phyloP scores from a whole-genome alignment of 768 basidiomycete genomes.

The Amanita thiersii region DNA sequence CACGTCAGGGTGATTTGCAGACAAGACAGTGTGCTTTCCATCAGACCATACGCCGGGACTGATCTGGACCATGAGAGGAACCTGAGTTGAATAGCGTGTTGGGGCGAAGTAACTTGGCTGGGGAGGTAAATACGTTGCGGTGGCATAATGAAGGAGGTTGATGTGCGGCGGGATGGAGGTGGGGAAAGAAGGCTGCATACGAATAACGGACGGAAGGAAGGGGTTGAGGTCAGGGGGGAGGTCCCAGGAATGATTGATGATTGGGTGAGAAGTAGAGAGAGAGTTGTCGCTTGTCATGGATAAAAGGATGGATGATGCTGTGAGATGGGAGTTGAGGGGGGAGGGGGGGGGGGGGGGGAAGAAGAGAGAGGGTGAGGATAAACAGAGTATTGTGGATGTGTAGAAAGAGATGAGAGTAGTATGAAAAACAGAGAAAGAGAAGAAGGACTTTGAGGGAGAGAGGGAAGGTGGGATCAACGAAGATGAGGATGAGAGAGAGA shows the following conservation, averaged over 20 bases:
- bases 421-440: slow-evolving; percentile 8
- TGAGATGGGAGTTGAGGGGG: slow-evolving; percentile 12
- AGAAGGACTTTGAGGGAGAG: slow-evolving; percentile 7
- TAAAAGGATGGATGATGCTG: slow-evolving; percentile 13
- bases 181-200: not conserved
- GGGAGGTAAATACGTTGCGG: slow-evolving; percentile 15
- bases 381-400: slow-evolving; percentile 11
- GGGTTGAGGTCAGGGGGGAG: not conserved
- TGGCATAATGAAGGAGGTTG: slow-evolving; percentile 6
- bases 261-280: slow-evolving; percentile 12
- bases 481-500: slow-evolving; percentile 14
- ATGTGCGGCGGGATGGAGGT: not conserved
- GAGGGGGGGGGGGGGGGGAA: slow-evolving; percentile 10
- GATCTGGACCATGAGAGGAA: slow-evolving; percentile 21
- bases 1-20: slow-evolving; percentile 40
- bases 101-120: slow-evolving; percentile 11
- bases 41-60: slow-evolving; percentile 31
- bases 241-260: slow-evolving; percentile 12
- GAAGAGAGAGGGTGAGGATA: slow-evolving; percentile 2
- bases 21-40: slow-evolving; percentile 30
- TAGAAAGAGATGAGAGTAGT: slow-evolving; percentile 6
- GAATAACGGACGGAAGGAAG: slow-evolving; percentile 1
- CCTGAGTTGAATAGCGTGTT: slow-evolving; percentile 15
- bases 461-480: slow-evolving; percentile 8
- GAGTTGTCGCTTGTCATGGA: slow-evolving; percentile 11